These are phyloP conservation scores for Coleophoma crateriformis DNA, from an alignment of 2,329 filamentous ascomycete genomes.

Conservation along the genomic window DNA sequence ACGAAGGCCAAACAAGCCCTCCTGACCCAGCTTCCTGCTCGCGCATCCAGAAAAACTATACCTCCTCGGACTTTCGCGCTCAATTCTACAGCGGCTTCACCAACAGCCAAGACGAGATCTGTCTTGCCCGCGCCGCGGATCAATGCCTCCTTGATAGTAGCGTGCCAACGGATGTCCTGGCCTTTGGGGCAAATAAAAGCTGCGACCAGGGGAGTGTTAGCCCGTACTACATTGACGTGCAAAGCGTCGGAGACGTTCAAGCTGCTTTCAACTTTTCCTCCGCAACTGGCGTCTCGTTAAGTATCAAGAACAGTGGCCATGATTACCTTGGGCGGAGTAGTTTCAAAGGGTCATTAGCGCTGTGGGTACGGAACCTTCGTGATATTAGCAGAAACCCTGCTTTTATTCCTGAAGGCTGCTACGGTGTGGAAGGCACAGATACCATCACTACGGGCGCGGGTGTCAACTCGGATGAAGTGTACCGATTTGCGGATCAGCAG, in stretches of 20 bases:
- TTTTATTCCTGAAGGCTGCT: conserved; percentile 11
- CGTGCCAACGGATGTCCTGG: conserved; percentile 12
- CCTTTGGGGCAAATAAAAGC: conserved; percentile 7
- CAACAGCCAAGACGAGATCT: conserved; percentile 23
- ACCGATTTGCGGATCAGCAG: conserved; percentile 18
- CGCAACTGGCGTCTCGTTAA: conserved; percentile 32
- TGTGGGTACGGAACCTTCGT: conserved; percentile 12
- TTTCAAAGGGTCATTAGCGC: conserved; percentile 8
- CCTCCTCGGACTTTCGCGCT: conserved; percentile 17
- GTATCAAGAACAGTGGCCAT: conserved; percentile 20
- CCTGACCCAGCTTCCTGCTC: conserved; percentile 17
- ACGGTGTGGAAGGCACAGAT: conserved; percentile 5
- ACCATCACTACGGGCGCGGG: conserved; percentile 19
- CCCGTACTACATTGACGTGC: conserved; percentile 11
- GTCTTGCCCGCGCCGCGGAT: conserved; percentile 19
- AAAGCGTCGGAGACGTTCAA: conserved; percentile 34
- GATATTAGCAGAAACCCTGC: not conserved
- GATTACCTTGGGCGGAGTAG: conserved; percentile 19
- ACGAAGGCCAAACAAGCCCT: conserved; percentile 13
- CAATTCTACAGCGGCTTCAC: conserved; percentile 18
- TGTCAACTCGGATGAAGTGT: conserved; percentile 16
- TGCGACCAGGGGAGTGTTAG: conserved; percentile 12
- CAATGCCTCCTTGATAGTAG: conserved; percentile 23
- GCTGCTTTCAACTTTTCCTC: conserved; percentile 36
- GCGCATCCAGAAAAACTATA: conserved; percentile 19